These are phyloP conservation scores for Zea mays DNA, from an alignment of 176 grass and related monocot genomes.

Conservation along the genomic window DNA sequence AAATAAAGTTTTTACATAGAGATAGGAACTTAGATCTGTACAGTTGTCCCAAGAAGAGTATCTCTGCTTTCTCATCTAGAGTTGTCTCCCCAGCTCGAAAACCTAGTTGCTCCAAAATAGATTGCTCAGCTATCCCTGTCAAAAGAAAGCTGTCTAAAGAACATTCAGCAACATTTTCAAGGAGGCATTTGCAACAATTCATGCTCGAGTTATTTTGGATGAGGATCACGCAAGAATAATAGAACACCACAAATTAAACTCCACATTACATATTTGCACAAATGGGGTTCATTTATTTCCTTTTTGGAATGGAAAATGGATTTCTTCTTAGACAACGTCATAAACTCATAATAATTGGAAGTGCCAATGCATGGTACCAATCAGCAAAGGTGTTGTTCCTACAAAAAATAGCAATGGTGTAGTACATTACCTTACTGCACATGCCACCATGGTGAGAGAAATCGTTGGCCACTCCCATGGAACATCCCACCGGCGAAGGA, in stretches of 20 bases:
- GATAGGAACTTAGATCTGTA: slow-evolving; percentile 44
- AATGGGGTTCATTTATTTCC: not conserved
- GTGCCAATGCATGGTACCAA: not conserved
- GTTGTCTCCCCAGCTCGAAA: slow-evolving; percentile 55
- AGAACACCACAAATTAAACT: not conserved
- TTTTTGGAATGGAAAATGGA: not conserved
- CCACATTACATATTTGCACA: not conserved
- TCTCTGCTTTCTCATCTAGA: slow-evolving; percentile 79
- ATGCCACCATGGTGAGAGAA: slow-evolving; percentile 81
- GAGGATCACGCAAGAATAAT: not conserved
- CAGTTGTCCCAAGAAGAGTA: slow-evolving; percentile 79
- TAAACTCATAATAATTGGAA: not conserved
- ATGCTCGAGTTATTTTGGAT: not conserved
- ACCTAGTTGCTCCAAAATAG: slow-evolving; percentile 66
- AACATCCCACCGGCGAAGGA: slow-evolving; percentile 78
- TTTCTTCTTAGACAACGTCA: not conserved
- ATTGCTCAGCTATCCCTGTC: slow-evolving; percentile 69
- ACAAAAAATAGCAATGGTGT: not conserved
- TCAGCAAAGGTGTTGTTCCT: not conserved
- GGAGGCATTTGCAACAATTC: slow-evolving; percentile 14
- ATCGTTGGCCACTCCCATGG: slow-evolving; percentile 88
- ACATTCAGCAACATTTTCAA: slow-evolving; percentile 45
- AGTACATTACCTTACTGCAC: slow-evolving; percentile 59
- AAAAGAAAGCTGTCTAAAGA: slow-evolving; percentile 88
- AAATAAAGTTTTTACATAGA: slow-evolving; percentile 13